Base-by-base conservation (phyloP, 257 asterid genomes). In the Capsicum rhomboideum region DNA sequence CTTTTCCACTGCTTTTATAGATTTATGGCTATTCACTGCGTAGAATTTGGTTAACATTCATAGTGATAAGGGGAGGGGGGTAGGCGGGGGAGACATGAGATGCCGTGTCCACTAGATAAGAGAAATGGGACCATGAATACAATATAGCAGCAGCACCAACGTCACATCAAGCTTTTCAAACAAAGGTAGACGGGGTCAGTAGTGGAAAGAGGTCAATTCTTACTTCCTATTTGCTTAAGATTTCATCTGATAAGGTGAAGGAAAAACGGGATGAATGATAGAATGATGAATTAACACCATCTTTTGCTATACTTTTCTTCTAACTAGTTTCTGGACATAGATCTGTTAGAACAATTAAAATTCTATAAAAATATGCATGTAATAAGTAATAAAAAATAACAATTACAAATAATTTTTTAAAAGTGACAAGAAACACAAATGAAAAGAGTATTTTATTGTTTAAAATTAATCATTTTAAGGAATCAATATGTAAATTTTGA, bases 161-260 rank as follows among this genome's bases (percentile, higher is more conserved):
- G 82, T 77, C 82, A 77, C 82, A 77, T 77, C 82, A 77, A 50
- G 17, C 82, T 77, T 77, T 77, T 77, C 82, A 50, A 52, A 77
- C 63, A 28, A 50, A 77, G 82, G 50, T 77, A 50, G 63, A 28
- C 17, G 61, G 63, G 21, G 34, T 74, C 80, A 23, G 8, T 75
- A 49, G 61, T 75, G 81, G 81, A 75, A 75, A 50, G 26, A 75
- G 63, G 64, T 77, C 82, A 50, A 77, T 49, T 77, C 82, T 14
- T 23, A 49, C 9, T 26, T 75, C 17, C 34, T 59, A 77, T 50
- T 74, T 69, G 17, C 78, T 69, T 8, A 69, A 37, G 78, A 37
- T 69, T 69, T 77, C 82, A 50, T 77, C 21, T 50, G 46, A 17
- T 77, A 50, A 26, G 82, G 46, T 75, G 23, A 49, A 16, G 80